Conservation (phyloP, 768 basidiomycete genomes). For the Rickenella mellea region DNA sequence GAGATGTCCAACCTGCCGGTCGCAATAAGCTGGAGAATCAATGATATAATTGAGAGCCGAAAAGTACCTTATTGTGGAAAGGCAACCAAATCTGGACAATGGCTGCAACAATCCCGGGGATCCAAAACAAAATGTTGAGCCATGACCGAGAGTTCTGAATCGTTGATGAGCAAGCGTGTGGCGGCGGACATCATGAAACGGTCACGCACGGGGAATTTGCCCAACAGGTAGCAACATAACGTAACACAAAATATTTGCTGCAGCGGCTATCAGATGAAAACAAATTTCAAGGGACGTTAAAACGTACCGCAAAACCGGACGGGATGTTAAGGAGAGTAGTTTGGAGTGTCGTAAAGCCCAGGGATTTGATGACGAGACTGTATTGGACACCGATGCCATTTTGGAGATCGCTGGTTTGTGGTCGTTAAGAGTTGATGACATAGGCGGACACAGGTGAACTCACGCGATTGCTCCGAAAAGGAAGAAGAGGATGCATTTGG, state of each 20-base stretch:
- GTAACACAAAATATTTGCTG: slow-evolving; percentile 8
- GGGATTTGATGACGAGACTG: slow-evolving; percentile 10
- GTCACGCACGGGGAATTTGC: slow-evolving; percentile 8
- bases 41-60: no score
- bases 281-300: no score
- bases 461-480: slow-evolving; percentile 6
- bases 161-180: no score
- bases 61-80: slow-evolving; percentile 10
- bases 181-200: slow-evolving; percentile 14
- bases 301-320: slow-evolving; percentile 6
- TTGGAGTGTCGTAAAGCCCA: slow-evolving; percentile 10
- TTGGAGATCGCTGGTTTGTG: slow-evolving; percentile 41
- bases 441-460: no score
- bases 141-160: slow-evolving; percentile 15
- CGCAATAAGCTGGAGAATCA: no score
- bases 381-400: slow-evolving; percentile 13
- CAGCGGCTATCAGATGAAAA: no score
- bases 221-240: slow-evolving; percentile 4
- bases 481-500: slow-evolving; percentile 13
- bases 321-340: slow-evolving; percentile 13
- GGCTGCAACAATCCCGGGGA: slow-evolving; percentile 19
- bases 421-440: no score
- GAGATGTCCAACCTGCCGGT: no score
- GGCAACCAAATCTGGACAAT: slow-evolving; percentile 12
- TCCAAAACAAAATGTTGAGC: slow-evolving; percentile 15